Conservation (phyloP, 805 yeast species). For the Saccharomycopsis fodiens region DNA sequence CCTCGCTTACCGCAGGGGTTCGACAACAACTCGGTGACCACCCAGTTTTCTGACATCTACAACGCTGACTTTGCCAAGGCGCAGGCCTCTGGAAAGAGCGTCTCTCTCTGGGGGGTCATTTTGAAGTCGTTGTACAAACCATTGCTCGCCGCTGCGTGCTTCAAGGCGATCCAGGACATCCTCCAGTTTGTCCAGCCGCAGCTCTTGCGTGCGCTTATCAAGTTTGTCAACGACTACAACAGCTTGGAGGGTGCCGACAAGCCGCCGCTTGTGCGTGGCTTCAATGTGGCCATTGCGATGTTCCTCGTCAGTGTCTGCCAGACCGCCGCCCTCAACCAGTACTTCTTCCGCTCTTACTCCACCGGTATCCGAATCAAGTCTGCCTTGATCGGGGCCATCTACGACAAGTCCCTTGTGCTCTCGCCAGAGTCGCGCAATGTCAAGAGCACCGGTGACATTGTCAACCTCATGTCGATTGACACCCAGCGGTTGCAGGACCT, state of each 20-base stretch:
- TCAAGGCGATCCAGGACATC: slow-evolving; percentile 55
- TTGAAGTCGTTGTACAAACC: slow-evolving; percentile 65
- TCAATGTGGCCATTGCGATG: slow-evolving; percentile 70
- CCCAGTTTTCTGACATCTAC: slow-evolving; percentile 55
- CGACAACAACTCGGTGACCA: slow-evolving; percentile 45
- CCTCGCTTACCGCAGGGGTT: slow-evolving; percentile 70
- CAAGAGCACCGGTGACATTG: slow-evolving; percentile 86
- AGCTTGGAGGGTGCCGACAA: slow-evolving; percentile 32
- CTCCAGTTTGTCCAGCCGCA: slow-evolving; percentile 87
- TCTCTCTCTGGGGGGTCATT: slow-evolving; percentile 55
- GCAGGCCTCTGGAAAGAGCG: slow-evolving; percentile 27
- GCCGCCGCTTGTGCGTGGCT: slow-evolving; percentile 64
- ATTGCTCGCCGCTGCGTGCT: slow-evolving; percentile 39
- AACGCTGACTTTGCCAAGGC: slow-evolving; percentile 33
- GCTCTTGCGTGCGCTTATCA: slow-evolving; percentile 59
- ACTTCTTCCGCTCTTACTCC: slow-evolving; percentile 66
- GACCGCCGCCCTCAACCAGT: slow-evolving; percentile 71
- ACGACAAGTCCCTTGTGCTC: slow-evolving; percentile 58
- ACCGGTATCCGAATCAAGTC: slow-evolving; percentile 72
- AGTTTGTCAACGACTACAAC: slow-evolving; percentile 45
- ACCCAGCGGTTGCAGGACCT: slow-evolving; percentile 82
- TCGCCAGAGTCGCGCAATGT: slow-evolving; percentile 65
- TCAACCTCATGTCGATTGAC: slow-evolving; percentile 91
- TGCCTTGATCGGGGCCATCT: slow-evolving; percentile 57
- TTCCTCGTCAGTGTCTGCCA: slow-evolving; percentile 69